Evolutionary conservation across 306 rosid species (phyloP).

Genomic region (Ziziphus jujuba): DNA sequence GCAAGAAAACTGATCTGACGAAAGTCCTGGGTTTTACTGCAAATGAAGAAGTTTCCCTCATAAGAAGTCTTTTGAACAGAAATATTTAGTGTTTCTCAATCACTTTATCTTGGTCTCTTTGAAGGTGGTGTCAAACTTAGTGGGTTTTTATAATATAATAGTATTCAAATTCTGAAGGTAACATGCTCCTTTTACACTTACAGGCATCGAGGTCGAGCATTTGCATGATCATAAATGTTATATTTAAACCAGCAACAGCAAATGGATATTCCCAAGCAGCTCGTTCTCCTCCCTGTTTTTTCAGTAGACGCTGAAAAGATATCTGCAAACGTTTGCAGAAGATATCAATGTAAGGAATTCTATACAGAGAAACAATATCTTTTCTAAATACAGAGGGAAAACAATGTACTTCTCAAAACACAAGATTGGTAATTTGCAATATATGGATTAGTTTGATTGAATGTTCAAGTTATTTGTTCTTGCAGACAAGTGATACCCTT

Average conservation of each 20-base stretch:
- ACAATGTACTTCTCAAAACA: not conserved
- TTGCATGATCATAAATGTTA: constrained; percentile 88
- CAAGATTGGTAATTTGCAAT: not conserved
- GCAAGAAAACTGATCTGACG: constrained; percentile 70
- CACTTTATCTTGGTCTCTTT: not conserved
- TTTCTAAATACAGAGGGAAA: not conserved
- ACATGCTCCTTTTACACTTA: constrained; percentile 26
- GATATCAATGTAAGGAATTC: not conserved
- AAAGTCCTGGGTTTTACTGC: constrained; percentile 84
- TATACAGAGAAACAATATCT: not conserved
- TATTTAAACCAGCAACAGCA: constrained; percentile 86
- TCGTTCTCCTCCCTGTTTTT: constrained; percentile 71
- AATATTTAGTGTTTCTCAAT: not conserved
- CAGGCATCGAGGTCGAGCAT: constrained; percentile 85
- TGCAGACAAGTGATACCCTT: not conserved
- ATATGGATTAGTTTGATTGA: not conserved
- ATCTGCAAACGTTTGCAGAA: constrained; percentile 36
- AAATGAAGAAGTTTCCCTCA: constrained; percentile 23
- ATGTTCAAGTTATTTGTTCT: not conserved
- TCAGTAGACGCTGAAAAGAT: constrained; percentile 64
- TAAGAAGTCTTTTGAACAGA: constrained; percentile 22
- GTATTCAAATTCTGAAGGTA: constrained; percentile 3
- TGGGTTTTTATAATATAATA: not conserved
- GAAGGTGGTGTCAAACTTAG: not conserved
- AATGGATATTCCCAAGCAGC: constrained; percentile 86